phyloP scores from a whole-genome alignment of 805 yeast genomes.

The Clavispora fructus region DNA sequence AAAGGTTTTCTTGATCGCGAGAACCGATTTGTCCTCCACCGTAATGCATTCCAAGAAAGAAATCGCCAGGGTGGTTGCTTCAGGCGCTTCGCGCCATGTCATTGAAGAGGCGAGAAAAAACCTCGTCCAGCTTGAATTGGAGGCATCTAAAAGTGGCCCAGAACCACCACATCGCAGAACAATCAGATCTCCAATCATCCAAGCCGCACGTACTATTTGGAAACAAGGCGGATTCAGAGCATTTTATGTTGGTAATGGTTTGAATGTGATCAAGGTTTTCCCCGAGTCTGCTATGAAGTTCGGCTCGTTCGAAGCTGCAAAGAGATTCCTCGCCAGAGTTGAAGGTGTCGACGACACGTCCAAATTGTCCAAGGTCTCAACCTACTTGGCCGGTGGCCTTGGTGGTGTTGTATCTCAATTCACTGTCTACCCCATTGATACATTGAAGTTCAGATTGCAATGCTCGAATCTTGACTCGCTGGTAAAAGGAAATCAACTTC shows the following conservation, averaged over 20 bases:
- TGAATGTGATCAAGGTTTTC: constrained; percentile 87
- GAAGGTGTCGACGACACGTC: constrained; percentile 73
- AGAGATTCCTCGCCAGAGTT: constrained; percentile 61
- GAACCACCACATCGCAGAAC: constrained; percentile 40
- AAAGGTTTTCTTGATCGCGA: constrained; percentile 88
- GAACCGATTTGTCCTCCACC: constrained; percentile 75
- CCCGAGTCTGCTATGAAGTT: constrained; percentile 98
- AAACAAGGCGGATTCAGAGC: constrained; percentile 83
- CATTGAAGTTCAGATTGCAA: constrained; percentile 87
- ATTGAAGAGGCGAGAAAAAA: constrained; percentile 30
- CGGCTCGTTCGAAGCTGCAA: constrained; percentile 89
- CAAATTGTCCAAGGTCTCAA: constrained; percentile 67
- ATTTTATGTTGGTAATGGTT: constrained; percentile 92
- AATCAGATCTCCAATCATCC: constrained; percentile 67
- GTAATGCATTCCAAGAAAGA: constrained; percentile 52
- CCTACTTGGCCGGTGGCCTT: constrained; percentile 90
- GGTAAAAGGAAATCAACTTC: constrained; percentile 54
- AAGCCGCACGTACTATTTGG: constrained; percentile 79
- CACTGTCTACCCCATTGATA: constrained; percentile 92
- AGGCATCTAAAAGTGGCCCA: constrained; percentile 25
- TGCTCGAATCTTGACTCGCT: constrained; percentile 76
- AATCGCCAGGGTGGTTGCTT: constrained; percentile 31
- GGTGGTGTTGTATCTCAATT: constrained; percentile 95
- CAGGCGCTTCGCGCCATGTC: constrained; percentile 30
- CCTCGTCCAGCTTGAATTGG: constrained; percentile 23